Evolutionary conservation across 345 rosid genomes (phyloP).

Genomic region (Barbarea vulgaris): DNA sequence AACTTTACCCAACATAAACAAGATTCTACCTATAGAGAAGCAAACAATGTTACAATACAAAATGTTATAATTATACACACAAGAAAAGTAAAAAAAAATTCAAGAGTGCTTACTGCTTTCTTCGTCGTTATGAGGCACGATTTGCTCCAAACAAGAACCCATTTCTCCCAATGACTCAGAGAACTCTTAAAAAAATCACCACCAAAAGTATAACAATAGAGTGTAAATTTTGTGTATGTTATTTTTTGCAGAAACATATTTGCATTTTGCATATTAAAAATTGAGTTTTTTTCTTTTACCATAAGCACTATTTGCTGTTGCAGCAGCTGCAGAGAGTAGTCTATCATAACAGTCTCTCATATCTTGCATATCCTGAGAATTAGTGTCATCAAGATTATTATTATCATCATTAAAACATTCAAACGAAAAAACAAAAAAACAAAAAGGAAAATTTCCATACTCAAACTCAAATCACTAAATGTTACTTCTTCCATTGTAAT

Average conservation of each 20-base stretch:
- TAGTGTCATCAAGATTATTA: conserved; percentile 6
- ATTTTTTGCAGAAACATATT: background rate
- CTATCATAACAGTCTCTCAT: conserved; percentile 96
- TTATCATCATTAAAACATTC: background rate
- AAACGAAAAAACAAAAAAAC: background rate
- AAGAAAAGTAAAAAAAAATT: background rate
- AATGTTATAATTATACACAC: background rate
- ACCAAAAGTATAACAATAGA: background rate
- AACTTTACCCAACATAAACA: conserved; percentile 75
- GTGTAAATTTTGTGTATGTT: background rate
- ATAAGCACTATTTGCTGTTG: conserved; percentile 87
- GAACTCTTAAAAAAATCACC: conserved; percentile 62
- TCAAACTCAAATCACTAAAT: background rate
- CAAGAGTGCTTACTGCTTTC: conserved; percentile 61
- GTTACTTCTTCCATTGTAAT: background rate
- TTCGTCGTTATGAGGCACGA: conserved; percentile 64
- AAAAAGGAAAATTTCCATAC: background rate
- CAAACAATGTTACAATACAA: conserved; percentile 25
- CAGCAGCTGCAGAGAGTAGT: conserved; percentile 93
- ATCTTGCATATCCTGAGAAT: conserved; percentile 79
- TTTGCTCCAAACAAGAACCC: conserved; percentile 90
- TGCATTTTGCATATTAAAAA: background rate
- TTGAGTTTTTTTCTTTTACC: conserved; percentile 48
- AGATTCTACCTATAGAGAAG: conserved; percentile 62
- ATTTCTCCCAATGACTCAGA: conserved; percentile 92